A percentile compares a stretch with the other conserved stretches of the same genome.
Conservation (phyloP, 2,329 filamentous ascomycete genomes). For the Trichoderma gracile region DNA sequence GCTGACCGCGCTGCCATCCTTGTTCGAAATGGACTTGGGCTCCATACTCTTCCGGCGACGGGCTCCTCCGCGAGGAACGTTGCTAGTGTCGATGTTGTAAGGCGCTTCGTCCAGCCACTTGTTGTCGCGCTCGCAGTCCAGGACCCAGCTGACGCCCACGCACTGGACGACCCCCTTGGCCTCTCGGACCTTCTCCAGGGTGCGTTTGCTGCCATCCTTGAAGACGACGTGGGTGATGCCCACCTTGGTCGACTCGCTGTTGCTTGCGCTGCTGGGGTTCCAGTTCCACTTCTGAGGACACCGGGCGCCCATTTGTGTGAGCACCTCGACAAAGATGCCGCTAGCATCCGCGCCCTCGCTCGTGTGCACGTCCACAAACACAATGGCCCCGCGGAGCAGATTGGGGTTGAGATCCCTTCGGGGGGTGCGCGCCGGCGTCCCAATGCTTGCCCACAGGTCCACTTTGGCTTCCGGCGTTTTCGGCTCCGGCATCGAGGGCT, state of each 20-base stretch:
- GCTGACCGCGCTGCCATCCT: constrained; percentile 63
- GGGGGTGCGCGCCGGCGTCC: constrained; percentile 59
- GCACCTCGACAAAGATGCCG: constrained; percentile 75
- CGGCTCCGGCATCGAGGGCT: constrained; percentile 29
- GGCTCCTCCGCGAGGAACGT: constrained; percentile 68
- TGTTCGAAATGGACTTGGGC: constrained; percentile 66
- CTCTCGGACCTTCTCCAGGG: constrained; percentile 76
- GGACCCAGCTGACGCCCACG: constrained; percentile 84
- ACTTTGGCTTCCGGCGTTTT: constrained; percentile 47
- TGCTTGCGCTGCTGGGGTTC: constrained; percentile 53
- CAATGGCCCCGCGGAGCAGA: constrained; percentile 69
- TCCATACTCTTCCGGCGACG: constrained; percentile 81
- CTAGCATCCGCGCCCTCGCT: constrained; percentile 79
- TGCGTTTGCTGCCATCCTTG: constrained; percentile 81
- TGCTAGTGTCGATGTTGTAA: constrained; percentile 67
- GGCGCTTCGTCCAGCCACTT: constrained; percentile 72
- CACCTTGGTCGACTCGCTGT: constrained; percentile 52
- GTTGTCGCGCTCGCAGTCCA: constrained; percentile 78
- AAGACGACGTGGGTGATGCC: constrained; percentile 87
- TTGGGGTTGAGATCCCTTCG: constrained; percentile 53
- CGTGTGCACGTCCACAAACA: constrained; percentile 82
- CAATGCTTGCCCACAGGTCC: constrained; percentile 55
- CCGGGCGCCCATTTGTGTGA: constrained; percentile 78
- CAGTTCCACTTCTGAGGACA: constrained; percentile 77
- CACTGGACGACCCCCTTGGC: constrained; percentile 75